Conservation (phyloP, 148 eudicot species). For the Fagopyrum tataricum region DNA sequence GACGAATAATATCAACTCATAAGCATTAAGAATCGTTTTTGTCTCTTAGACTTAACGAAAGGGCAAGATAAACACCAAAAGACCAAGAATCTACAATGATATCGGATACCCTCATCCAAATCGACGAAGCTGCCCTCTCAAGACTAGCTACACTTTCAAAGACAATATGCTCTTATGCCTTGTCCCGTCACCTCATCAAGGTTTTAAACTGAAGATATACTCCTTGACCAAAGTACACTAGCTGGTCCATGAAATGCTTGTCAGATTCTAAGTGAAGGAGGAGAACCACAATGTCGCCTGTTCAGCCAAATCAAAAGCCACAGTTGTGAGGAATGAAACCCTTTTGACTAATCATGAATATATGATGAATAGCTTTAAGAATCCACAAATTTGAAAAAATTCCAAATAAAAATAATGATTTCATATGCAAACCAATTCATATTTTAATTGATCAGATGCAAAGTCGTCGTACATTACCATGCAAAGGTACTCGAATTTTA, state of each 20-base stretch:
- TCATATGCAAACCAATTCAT: too few relatives aligned
- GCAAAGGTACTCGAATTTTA: too few relatives aligned
- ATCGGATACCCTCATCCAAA: background rate
- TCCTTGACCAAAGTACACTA: background rate
- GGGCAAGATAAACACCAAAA: background rate
- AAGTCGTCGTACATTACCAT: too few relatives aligned
- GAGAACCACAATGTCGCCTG: background rate
- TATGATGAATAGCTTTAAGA: background rate
- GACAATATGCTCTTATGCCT: background rate
- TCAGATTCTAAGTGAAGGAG: background rate
- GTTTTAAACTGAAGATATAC: background rate
- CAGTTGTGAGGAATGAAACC: background rate
- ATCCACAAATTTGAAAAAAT: background rate
- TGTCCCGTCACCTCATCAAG: background rate
- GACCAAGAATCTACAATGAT: background rate
- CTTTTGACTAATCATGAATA: background rate
- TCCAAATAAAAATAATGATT: background rate
- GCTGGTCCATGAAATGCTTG: background rate
- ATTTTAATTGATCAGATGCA: too few relatives aligned
- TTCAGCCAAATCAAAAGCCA: background rate
- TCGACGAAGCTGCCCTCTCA: background rate
- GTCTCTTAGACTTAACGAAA: background rate
- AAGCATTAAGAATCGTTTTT: too few relatives aligned
- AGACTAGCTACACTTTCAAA: background rate
- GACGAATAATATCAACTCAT: too few relatives aligned